Percentiles rank a stretch among this genome's conserved stretches.
Conservation (phyloP, 768 basidiomycete genomes). For the Hygrophorus russula region DNA sequence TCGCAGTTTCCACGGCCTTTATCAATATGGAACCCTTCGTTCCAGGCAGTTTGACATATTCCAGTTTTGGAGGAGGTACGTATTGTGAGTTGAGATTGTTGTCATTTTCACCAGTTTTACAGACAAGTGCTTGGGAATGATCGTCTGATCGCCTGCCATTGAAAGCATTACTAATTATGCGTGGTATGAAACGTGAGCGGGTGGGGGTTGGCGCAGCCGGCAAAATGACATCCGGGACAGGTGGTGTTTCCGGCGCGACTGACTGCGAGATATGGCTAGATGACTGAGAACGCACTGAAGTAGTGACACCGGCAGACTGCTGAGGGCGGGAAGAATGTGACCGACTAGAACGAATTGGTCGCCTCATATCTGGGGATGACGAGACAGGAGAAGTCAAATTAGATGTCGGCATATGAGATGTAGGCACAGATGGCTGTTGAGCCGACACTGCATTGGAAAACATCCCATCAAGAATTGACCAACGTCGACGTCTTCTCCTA, state of each 20-base stretch:
- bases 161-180: conserved; percentile 59
- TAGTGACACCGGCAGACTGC: conserved; percentile 14
- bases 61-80: conserved; percentile 70
- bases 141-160: conserved; percentile 50
- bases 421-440: no score
- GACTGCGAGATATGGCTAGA: conserved; percentile 15
- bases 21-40: conserved; percentile 79
- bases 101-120: conserved; percentile 32
- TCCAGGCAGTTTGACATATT: conserved; percentile 87
- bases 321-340: conserved; percentile 29
- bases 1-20: conserved; percentile 81
- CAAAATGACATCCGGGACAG: conserved; percentile 12
- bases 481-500: conserved; percentile 48
- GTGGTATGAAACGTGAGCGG: conserved; percentile 51
- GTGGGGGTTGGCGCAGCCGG: conserved; percentile 19
- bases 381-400: conserved; percentile 12
- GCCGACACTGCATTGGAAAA: conserved; percentile 13
- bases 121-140: conserved; percentile 24
- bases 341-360: conserved; percentile 19
- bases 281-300: conserved; percentile 16
- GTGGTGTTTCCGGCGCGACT: conserved; percentile 11
- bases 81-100: conserved; percentile 27
- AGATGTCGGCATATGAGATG: no score
- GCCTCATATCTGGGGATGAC: conserved; percentile 16
- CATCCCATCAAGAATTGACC: conserved; percentile 53